Evolutionary conservation across 2,329 filamentous ascomycete species (phyloP).

Genomic region (Stagonosporopsis chrysanthemi): DNA sequence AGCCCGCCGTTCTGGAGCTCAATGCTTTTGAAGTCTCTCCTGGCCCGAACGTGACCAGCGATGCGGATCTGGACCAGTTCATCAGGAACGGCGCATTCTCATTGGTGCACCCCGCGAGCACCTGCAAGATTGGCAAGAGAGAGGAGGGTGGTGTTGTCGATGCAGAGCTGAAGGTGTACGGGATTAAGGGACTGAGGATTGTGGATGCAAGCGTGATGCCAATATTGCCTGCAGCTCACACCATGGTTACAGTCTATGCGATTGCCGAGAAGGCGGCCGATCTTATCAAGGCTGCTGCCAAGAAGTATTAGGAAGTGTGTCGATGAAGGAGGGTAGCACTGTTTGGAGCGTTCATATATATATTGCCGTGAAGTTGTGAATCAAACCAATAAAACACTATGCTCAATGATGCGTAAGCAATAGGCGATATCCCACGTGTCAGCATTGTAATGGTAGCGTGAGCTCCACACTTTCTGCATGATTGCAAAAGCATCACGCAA

Average conservation of each 20-base stretch:
- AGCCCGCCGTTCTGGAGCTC: constrained; percentile 26
- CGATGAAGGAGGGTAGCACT: not conserved
- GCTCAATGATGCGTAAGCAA: constrained; percentile 2
- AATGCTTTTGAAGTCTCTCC: constrained; percentile 31
- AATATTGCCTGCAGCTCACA: constrained; percentile 29
- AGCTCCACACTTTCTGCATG: constrained; percentile 49
- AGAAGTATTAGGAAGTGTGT: not conserved
- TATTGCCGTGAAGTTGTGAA: not conserved
- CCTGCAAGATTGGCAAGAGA: constrained; percentile 34
- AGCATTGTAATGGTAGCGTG: not conserved
- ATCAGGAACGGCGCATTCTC: constrained; percentile 25
- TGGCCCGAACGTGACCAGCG: constrained; percentile 29
- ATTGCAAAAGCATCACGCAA: constrained; percentile 42
- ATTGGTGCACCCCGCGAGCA: constrained; percentile 39
- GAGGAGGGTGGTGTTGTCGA: constrained; percentile 41
- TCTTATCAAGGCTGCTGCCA: constrained; percentile 4
- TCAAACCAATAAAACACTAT: constrained; percentile 5
- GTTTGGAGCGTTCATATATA: not conserved
- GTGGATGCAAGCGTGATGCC: constrained; percentile 32
- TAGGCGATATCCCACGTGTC: constrained; percentile 5
- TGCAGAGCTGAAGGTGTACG: constrained; percentile 35
- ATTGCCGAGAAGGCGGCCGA: constrained; percentile 30
- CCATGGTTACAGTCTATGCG: constrained; percentile 32
- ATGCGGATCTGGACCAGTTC: constrained; percentile 27
- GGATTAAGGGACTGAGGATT: constrained; percentile 29